Evolutionary conservation across 306 rosid species (phyloP).

Genomic region (Sicyos baderoa): DNA sequence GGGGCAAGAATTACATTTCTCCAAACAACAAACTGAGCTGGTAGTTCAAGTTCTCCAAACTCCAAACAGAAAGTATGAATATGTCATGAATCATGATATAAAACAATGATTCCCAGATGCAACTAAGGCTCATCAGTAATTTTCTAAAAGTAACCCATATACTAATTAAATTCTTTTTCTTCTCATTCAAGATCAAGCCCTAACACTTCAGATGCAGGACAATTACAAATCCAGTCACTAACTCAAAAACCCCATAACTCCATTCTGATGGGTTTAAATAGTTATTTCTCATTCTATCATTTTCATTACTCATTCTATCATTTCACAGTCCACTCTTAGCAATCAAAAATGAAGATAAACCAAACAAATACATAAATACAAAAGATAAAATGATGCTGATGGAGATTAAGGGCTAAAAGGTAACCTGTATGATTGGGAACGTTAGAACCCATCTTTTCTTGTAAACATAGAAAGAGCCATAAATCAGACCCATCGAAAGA

Average conservation of each 20-base stretch:
- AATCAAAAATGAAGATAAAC: too few species aligned
- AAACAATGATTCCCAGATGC: background rate
- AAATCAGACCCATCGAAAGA: slow-evolving; percentile 47
- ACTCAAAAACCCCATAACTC: background rate
- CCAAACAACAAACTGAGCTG: background rate
- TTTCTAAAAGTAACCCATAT: background rate
- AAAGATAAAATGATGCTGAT: background rate
- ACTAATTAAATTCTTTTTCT: background rate
- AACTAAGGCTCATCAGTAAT: background rate
- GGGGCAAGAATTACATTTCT: background rate
- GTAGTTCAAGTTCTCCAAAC: too few species aligned
- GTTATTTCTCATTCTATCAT: too few species aligned
- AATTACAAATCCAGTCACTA: background rate
- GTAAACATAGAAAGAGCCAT: slow-evolving; percentile 52
- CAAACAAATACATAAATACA: too few species aligned
- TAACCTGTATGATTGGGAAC: slow-evolving; percentile 54
- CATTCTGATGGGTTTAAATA: too few species aligned
- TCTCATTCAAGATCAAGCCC: background rate
- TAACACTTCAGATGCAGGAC: background rate
- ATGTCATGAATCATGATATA: background rate
- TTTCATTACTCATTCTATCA: too few species aligned
- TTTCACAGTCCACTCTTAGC: too few species aligned
- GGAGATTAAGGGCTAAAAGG: too few species aligned
- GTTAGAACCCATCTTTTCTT: slow-evolving; percentile 67
- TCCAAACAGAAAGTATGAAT: background rate